Conservation (phyloP, 148 eudicot genomes). For the Vaccinium macrocarpon region DNA sequence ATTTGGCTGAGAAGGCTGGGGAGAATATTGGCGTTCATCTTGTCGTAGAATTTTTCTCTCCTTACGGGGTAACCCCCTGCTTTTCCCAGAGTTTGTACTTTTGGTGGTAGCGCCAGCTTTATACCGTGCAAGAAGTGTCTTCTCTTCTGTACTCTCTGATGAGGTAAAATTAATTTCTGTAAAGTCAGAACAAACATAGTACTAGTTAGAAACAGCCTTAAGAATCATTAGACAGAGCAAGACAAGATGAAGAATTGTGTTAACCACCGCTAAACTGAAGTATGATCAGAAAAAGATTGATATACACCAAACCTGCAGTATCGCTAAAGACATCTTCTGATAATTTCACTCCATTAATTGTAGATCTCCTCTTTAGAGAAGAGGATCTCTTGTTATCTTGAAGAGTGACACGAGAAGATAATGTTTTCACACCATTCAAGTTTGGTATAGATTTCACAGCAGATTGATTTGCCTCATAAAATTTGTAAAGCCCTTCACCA, state of each 20-base stretch:
- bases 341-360: constrained; percentile 24
- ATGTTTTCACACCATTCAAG: constrained; percentile 26
- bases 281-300: constrained; percentile 11
- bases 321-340: constrained; percentile 24
- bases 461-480: constrained; percentile 40
- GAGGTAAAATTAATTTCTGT: constrained; percentile 10
- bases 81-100: constrained; percentile 32
- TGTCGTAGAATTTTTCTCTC: constrained; percentile 27
- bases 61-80: constrained; percentile 27
- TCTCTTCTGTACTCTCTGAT: constrained; percentile 37
- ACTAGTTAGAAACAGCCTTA: background rate
- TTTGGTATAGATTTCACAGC: constrained; percentile 23
- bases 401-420: constrained; percentile 31
- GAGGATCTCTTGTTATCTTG: constrained; percentile 25
- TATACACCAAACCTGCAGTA: constrained; percentile 47
- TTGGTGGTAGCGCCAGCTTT: constrained; percentile 28
- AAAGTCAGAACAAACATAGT: background rate
- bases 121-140: constrained; percentile 30
- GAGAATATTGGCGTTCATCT: constrained; percentile 23
- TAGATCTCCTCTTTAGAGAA: constrained; percentile 24
- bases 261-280: constrained; percentile 13
- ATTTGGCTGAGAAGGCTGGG: constrained; percentile 24
- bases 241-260: background rate
- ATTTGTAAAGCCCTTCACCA: constrained; percentile 53
- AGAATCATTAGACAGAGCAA: constrained; percentile 2